Base-by-base conservation (phyloP, 768 basidiomycete genomes). In the Rossbeevera mucosa region DNA sequence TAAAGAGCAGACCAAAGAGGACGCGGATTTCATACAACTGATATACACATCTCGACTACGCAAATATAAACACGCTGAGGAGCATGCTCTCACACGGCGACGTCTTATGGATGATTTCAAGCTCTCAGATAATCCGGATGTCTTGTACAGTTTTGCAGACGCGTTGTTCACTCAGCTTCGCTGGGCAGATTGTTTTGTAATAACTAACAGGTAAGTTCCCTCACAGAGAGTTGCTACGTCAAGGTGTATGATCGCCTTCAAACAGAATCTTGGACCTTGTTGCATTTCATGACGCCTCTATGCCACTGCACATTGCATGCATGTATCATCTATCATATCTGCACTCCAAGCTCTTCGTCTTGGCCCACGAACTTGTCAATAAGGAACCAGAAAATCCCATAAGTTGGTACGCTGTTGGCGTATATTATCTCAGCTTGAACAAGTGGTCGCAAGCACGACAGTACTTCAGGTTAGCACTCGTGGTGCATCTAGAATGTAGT, bases 381-480 rank as follows among this genome's bases (percentile, higher is more conserved):
- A 83, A 82, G 44, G 94, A 97, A 64, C 94, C 96, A 0, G 91
- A 94, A 63, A 87, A 90, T 40, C 85, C 93, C 0, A 81, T 91
- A 48, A 94, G 91, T 60, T 99, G 96, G 96, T 99, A 98, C 70
- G 92, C 96, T 4, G 96, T 98, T 21, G 96, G 94, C 0, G 83
- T 97, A 20, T 99, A 94, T 90, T 98, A 99, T 71, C 80, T 95
- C 51, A 81, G 85, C 28, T 82, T 83, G 25, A 80, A 81, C 47
- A 91, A 94, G 63, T 99, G 90, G 88, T 74, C 84, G 11, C 91
- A 95, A 60, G 92, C 94, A 3, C 76, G 95, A 59, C 85, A 94
- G 58, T 98, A 94, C 65, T 95, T 98, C 67, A 95, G 94, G 93
- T 92, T 51, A 44, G 76, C 54, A 8, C n/a, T 29, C 4, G 4